Evolutionary conservation across 352 stramenopile genomes (phyloP).

Genomic region (Thraustochytrium sp.): DNA sequence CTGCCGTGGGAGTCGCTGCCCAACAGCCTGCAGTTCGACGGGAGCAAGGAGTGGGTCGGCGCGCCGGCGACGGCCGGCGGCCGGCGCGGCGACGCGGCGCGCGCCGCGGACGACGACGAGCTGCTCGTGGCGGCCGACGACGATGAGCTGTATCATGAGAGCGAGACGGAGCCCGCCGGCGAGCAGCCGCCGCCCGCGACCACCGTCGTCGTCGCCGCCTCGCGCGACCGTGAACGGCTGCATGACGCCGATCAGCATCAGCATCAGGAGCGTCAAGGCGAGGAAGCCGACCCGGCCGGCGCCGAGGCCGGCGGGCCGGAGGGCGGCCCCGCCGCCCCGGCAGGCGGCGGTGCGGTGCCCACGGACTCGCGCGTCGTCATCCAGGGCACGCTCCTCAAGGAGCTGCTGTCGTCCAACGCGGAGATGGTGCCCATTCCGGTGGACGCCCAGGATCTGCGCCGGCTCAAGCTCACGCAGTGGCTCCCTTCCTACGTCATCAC

Average conservation of each 20-base stretch:
- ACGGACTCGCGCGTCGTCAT: neutral
- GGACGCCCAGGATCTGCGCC: neutral
- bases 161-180: too few species aligned
- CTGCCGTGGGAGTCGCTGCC: too few species aligned
- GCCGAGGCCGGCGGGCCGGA: too few species aligned
- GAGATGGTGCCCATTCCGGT: neutral
- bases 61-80: neutral
- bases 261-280: too few species aligned
- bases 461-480: neutral
- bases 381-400: neutral
- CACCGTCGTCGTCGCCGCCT: neutral
- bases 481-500: neutral
- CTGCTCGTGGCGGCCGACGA: neutral
- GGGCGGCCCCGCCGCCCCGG: neutral
- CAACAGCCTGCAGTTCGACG: too few species aligned
- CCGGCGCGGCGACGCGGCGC: neutral
- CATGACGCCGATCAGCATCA: too few species aligned
- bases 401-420: neutral
- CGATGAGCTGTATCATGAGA: constrained; percentile 1
- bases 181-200: neutral
- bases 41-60: neutral
- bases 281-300: too few species aligned
- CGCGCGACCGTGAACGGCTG: neutral
- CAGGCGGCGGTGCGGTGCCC: neutral
- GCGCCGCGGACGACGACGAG: neutral